Conservation (phyloP, 169 alveolate species). For the Ichthyophthirius multifiliis region DNA sequence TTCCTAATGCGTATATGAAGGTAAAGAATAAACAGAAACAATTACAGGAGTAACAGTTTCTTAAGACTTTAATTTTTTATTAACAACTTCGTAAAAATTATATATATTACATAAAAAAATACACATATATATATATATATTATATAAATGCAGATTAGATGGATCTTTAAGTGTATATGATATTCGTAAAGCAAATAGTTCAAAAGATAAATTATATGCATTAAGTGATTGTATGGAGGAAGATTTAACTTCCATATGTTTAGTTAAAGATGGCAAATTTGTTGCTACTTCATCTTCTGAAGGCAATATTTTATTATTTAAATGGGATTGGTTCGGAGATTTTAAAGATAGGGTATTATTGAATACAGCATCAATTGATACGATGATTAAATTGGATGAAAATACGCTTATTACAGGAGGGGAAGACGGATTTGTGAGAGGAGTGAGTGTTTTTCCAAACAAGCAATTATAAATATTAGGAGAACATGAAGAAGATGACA, state of each 20-base stretch:
- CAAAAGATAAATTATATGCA: conserved; percentile 58
- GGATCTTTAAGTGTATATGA: conserved; percentile 69
- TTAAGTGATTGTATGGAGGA: conserved; percentile 66
- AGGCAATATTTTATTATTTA: conserved; percentile 57
- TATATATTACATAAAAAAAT: background rate
- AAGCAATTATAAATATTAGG: conserved; percentile 41
- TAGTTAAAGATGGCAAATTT: conserved; percentile 49
- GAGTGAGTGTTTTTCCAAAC: conserved; percentile 61
- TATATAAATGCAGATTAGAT: conserved; percentile 45
- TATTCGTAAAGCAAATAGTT: conserved; percentile 32
- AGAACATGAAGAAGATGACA: conserved; percentile 40
- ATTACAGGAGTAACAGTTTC: conserved; percentile 44
- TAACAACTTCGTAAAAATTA: conserved; percentile 6
- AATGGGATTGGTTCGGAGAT: conserved; percentile 76
- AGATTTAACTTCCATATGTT: conserved; percentile 49
- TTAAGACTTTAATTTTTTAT: background rate
- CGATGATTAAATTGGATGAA: conserved; percentile 63
- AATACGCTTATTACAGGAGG: conserved; percentile 58
- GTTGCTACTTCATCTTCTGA: conserved; percentile 49
- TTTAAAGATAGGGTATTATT: conserved; percentile 66
- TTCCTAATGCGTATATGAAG: conserved; percentile 43
- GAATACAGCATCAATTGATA: conserved; percentile 58
- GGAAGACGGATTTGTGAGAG: conserved; percentile 70
- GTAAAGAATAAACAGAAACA: conserved; percentile 56
- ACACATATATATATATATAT: background rate